phyloP scores from a whole-genome alignment of 2,329 filamentous ascomycete species.

The Pestalotiopsis sp. region DNA sequence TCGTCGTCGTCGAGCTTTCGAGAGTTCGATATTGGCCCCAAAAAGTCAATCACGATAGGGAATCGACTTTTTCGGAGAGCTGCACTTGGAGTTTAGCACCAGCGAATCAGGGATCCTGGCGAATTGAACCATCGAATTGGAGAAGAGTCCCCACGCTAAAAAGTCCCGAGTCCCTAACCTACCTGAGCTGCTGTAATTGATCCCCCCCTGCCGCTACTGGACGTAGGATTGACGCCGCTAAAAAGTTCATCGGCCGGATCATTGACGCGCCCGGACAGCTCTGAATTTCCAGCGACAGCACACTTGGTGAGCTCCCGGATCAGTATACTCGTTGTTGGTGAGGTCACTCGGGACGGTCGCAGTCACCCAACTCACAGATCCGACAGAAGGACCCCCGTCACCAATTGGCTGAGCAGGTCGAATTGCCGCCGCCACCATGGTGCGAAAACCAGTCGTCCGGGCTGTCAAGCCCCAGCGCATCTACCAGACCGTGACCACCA shows the following conservation, averaged over 20 bases:
- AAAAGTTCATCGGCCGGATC: constrained; percentile 10
- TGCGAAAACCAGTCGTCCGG: constrained; percentile 24
- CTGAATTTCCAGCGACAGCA: background rate
- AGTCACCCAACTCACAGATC: background rate
- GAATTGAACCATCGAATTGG: background rate
- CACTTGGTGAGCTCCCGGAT: background rate
- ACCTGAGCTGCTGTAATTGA: background rate
- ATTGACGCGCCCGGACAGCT: constrained; percentile 7
- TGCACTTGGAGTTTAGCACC: background rate
- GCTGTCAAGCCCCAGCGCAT: constrained; percentile 41
- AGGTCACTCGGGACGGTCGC: background rate
- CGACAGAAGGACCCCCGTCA: background rate
- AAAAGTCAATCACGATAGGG: background rate
- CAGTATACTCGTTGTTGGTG: background rate
- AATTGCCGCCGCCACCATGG: constrained; percentile 27
- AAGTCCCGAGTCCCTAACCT: background rate
- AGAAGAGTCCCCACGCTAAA: background rate
- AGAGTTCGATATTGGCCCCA: background rate
- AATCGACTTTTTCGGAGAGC: background rate
- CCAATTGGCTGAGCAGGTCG: constrained; percentile 7
- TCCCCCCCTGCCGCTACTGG: no score
- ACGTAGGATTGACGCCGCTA: background rate
- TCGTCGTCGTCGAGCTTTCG: background rate
- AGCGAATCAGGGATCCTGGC: constrained; percentile 1
- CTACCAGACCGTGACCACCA: constrained; percentile 40